Conservation (phyloP, 345 rosid species). For the Mallotus nudiflorus region DNA sequence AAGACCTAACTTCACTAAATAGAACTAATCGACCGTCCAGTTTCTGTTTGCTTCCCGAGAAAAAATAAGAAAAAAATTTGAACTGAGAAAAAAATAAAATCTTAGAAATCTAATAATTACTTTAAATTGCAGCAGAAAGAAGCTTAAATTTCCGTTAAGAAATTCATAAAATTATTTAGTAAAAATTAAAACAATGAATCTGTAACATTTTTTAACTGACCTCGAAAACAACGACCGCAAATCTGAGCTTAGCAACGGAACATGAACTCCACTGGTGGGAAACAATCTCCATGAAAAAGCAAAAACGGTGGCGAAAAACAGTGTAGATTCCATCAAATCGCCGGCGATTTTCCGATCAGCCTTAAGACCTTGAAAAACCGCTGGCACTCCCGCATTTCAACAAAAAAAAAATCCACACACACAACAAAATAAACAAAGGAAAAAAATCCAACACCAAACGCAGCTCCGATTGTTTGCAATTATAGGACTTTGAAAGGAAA, state of each 20-base stretch:
- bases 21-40: background rate
- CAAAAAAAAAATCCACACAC: no score
- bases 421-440: background rate
- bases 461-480: no score
- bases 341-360: slow-evolving; percentile 26
- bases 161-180: no score
- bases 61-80: background rate
- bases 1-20: background rate
- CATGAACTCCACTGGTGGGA: slow-evolving; percentile 31
- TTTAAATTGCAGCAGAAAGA: background rate
- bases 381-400: slow-evolving; percentile 30
- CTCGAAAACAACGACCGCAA: slow-evolving; percentile 46
- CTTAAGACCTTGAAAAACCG: slow-evolving; percentile 14
- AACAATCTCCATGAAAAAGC: slow-evolving; percentile 70
- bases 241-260: slow-evolving; percentile 46
- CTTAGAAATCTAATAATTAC: background rate
- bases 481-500: no score
- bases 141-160: background rate
- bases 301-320: slow-evolving; percentile 25
- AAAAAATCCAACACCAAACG: background rate
- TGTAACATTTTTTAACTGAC: no score
- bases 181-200: no score
- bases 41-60: background rate
- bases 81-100: background rate
- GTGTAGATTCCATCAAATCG: slow-evolving; percentile 38